Evolutionary conservation across 768 basidiomycete species (phyloP).

Genomic region (Lepiota brunneoincarnata): DNA sequence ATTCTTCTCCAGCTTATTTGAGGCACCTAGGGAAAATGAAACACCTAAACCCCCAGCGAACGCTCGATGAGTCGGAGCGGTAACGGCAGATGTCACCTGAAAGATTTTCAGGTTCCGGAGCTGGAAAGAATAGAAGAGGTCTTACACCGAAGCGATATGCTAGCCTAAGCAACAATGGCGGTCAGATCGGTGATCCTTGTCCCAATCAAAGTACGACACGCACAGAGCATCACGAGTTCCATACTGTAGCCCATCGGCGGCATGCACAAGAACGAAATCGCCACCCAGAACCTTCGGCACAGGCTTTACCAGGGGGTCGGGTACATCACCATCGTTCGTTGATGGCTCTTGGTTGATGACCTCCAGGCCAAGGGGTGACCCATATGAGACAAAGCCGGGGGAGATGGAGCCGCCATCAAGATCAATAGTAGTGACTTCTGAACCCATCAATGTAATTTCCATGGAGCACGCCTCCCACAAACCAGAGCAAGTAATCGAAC

Average conservation of each 20-base stretch:
- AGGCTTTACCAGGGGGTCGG: conserved; percentile 47
- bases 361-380: conserved; percentile 66
- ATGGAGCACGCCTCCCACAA: conserved; percentile 21
- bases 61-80: conserved; percentile 51
- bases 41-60: conserved; percentile 66
- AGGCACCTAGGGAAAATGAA: conserved; percentile 59
- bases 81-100: conserved; percentile 58
- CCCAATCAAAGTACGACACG: conserved; percentile 25
- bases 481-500: conserved; percentile 51
- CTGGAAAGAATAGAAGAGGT: not conserved
- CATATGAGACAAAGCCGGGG: conserved; percentile 69
- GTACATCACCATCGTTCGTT: conserved; percentile 65
- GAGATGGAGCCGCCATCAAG: conserved; percentile 68
- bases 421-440: conserved; percentile 44
- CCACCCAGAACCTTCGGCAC: conserved; percentile 53
- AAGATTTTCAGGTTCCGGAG: not conserved
- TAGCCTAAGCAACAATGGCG: conserved; percentile 35
- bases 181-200: not conserved
- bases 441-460: conserved; percentile 13
- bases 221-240: conserved; percentile 70
- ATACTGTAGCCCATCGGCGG: conserved; percentile 74
- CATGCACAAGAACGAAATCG: conserved; percentile 50
- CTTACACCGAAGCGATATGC: conserved; percentile 69
- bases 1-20: conserved; percentile 55
- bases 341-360: conserved; percentile 67